Evolutionary conservation across 345 rosid species (phyloP).

Genomic region (Limnanthes douglasii): DNA sequence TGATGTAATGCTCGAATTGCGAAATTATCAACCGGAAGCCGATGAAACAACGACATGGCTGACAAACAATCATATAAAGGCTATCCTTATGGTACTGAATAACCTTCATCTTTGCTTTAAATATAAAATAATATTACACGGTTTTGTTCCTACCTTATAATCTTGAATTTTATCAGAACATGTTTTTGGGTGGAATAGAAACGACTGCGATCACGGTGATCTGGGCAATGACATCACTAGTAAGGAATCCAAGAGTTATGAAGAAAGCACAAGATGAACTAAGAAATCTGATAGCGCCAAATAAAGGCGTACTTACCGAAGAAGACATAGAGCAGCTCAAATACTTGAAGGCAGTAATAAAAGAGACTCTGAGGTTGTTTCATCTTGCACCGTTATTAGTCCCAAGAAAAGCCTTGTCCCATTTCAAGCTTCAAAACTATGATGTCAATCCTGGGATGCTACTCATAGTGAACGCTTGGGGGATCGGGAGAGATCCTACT

Average conservation of each 20-base stretch:
- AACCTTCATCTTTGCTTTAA: background rate
- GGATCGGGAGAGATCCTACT: too few relatives aligned
- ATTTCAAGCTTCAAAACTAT: too few relatives aligned
- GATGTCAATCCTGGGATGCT: too few relatives aligned
- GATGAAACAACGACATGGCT: conserved; percentile 7
- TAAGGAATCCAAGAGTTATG: too few relatives aligned
- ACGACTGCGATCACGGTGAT: too few relatives aligned
- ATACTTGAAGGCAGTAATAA: background rate
- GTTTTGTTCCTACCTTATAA: background rate
- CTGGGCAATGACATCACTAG: background rate
- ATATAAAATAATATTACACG: background rate
- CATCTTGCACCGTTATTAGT: background rate
- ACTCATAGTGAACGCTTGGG: too few relatives aligned
- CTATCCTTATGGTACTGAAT: conserved; percentile 15
- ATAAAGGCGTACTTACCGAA: background rate
- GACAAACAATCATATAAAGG: conserved; percentile 19
- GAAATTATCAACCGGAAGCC: conserved; percentile 3
- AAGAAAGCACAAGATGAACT: background rate
- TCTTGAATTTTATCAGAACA: too few relatives aligned
- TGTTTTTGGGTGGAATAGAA: too few relatives aligned
- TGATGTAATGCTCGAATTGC: conserved; percentile 8
- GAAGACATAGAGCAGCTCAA: background rate
- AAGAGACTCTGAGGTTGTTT: too few relatives aligned
- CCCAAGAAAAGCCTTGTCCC: background rate
- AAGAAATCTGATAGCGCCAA: background rate